Percentiles rank a stretch among this genome's conserved stretches.
These are phyloP conservation scores for Cryoendolithus antarcticus DNA, from an alignment of 2,329 filamentous ascomycete genomes.

Conservation along the genomic window DNA sequence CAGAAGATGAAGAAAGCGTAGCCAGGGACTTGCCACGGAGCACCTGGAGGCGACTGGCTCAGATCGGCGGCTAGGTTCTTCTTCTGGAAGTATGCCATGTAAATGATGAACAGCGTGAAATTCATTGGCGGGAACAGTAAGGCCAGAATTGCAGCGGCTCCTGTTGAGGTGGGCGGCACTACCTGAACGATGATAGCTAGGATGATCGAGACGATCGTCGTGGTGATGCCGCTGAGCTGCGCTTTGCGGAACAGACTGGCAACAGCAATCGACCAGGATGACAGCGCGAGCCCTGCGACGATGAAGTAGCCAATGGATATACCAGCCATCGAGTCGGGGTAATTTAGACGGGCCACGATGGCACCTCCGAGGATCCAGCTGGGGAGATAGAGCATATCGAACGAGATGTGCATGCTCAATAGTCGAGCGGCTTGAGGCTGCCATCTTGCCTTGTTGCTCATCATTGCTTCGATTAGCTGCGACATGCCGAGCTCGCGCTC, in stretches of 20 bases:
- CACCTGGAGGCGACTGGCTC: constrained; percentile 43
- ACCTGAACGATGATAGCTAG: constrained; percentile 75
- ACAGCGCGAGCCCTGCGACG: constrained; percentile 61
- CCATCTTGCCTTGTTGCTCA: constrained; percentile 63
- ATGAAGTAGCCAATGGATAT: constrained; percentile 52
- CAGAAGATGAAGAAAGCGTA: constrained; percentile 69
- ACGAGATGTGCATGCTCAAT: constrained; percentile 65
- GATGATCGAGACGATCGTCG: constrained; percentile 59
- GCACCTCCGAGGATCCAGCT: constrained; percentile 69
- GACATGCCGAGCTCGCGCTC: constrained; percentile 83
- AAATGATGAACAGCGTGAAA: constrained; percentile 73
- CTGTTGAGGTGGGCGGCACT: constrained; percentile 49
- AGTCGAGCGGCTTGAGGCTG: constrained; percentile 67
- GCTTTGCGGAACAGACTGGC: constrained; percentile 77
- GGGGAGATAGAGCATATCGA: constrained; percentile 66
- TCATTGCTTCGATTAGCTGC: constrained; percentile 82
- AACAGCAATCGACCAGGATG: constrained; percentile 69
- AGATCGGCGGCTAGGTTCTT: constrained; percentile 49
- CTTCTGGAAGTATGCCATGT: constrained; percentile 64
- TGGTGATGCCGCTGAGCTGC: constrained; percentile 73
- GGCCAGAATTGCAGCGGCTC: constrained; percentile 55
- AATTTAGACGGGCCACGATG: constrained; percentile 51
- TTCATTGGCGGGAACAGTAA: constrained; percentile 78
- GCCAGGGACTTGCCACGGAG: constrained; percentile 53
- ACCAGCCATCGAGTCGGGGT: constrained; percentile 30